A percentile compares a stretch with the other conserved stretches of the same genome.
phyloP scores from a whole-genome alignment of 108 stramenopile genomes.

The Fistulifera solaris region DNA sequence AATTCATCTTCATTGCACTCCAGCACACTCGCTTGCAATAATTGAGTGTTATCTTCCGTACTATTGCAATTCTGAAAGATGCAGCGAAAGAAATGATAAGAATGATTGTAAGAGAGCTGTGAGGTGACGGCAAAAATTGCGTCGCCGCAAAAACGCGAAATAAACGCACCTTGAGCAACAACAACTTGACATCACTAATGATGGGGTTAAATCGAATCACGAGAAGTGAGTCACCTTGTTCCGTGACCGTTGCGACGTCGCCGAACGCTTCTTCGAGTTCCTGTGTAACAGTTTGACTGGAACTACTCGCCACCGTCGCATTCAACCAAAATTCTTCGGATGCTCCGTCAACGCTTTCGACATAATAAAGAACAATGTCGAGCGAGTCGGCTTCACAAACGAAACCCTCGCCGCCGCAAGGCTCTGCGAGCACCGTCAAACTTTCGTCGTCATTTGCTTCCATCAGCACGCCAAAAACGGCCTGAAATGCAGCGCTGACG shows the following conservation, averaged over 20 bases:
- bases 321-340: not conserved
- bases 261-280: not conserved
- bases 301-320: not conserved
- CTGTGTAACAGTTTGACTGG: not conserved
- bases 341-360: not conserved
- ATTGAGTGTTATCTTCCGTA: not conserved
- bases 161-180: not conserved
- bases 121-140: too few species aligned
- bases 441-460: too few species aligned
- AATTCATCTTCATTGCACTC: not conserved
- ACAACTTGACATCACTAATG: constrained; percentile 1
- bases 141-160: not conserved
- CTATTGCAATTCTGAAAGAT: not conserved
- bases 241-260: constrained; percentile 8
- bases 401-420: not conserved
- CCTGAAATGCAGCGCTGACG: too few species aligned
- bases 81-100: too few species aligned
- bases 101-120: too few species aligned
- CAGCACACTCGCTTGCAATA: not conserved
- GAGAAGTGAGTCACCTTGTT: constrained; percentile 5
- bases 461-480: too few species aligned
- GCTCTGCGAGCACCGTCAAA: not conserved
- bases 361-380: constrained; percentile 1
- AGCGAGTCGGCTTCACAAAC: not conserved
- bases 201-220: constrained; percentile 15